Evolutionary conservation across 768 basidiomycete genomes (phyloP), one percentile per base, ranked within the genome.

Genomic region (Crepidotus variabilis): DNA sequence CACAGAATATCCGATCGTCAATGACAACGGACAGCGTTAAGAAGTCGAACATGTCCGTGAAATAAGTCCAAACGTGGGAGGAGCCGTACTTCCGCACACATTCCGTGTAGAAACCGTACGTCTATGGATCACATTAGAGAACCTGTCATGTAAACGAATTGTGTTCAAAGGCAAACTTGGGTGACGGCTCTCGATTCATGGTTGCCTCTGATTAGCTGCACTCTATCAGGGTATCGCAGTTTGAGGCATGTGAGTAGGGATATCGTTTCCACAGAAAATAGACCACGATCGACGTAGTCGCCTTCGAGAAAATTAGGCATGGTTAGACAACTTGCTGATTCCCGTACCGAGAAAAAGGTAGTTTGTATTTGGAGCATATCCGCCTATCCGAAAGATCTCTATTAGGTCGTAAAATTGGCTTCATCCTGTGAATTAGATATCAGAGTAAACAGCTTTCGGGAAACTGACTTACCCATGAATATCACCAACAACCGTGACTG

Each of bases 21-120:
- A 99, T 98, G 59, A 99, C 97, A 55, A 96, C 95, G 33, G 92
- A 94, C 55, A 99, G 78, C 10, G 97, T 98, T 63, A 99, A 74
- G 76, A 94, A 99, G 77, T 99, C 97, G 72, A 99, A 99, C 96
- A 99, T 97, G 75, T 99, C 97, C 57, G 97, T 99, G 67, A 99
- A 98, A 72, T 98, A 98, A 23, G 93, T 94, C 97, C 97, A 99
- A 33, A 98, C 96, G 64, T 90, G 88, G 32, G 94, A 87, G 1
- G 92, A 88, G 54, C 94, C 95, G 65, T 99, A 99, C 74, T 99
- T 99, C 43, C 95, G 83, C 20, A 96, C 87, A 67, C 97, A 98
- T 79, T 99, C 97, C 35, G 93, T 91, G 73, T 99, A 99, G 77
- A 99, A 99, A 11, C 97, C 97, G 67, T 98, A 99, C 21, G 94